Evolutionary conservation across 805 yeast genomes (phyloP), one percentile per base, ranked within the genome.

Genomic region (Cyberlindnera veronae): DNA sequence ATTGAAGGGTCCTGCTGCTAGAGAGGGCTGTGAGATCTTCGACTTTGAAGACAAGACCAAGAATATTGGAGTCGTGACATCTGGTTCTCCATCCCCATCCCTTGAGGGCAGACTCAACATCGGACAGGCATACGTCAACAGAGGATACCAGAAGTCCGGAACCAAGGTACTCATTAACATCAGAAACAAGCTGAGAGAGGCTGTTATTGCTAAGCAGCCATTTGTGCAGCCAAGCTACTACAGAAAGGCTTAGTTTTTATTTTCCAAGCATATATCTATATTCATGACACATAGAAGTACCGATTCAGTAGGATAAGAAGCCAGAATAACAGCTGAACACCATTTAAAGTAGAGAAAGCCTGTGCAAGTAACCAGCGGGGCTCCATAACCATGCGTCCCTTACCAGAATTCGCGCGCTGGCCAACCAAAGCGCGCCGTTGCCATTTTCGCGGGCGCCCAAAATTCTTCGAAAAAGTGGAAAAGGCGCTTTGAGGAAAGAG

Each of bases 81-180:
- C 82, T 1, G 86, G 86, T 10, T 67, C 76, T 57, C 72, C 73
- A 59, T 80, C 76, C 60, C 98, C 71, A 69, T 87, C 67, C 54
- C 79, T 62, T 67, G 80, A 40, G 68, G 83, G 49, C 72, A 83
- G 55, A 69, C 62, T 84, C 39, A 93, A 93, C 58, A 83, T 93
- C 41, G 96, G 95, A 17, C 96, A 90, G 74, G 96, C 84, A 9
- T 93, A 87, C 63, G 73, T 93, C 20, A 73, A 84, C 46, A 80
- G 85, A 54, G 79, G 77, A 3, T 71, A 68, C 53, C 74, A 77
- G 50, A 93, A 91, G 66, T 67, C 75, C 15, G 97, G 95, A 4
- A 79, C 90, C 6, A 67, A 74, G 40, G 69, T 90, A 19, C 60
- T 77, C 41, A 80, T 90, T 37, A 84, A 86, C 53, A 83, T 91